Evolutionary conservation across 768 basidiomycete species (phyloP).

Genomic region (Mycena indigotica): DNA sequence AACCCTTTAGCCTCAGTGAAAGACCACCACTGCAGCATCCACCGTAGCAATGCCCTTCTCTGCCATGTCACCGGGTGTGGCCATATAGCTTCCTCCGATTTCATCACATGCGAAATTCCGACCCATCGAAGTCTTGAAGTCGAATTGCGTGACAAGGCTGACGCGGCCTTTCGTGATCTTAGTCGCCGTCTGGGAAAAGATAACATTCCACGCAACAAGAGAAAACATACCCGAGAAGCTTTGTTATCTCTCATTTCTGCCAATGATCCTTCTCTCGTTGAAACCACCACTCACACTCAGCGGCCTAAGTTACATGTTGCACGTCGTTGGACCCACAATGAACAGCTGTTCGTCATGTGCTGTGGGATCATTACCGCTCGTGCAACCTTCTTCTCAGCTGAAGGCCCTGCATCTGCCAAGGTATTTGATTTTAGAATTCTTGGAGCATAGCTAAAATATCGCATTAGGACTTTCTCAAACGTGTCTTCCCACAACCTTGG

Average conservation of each 20-base stretch:
- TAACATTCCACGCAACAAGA: no score
- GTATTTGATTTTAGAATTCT: background rate
- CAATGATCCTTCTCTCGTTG: background rate
- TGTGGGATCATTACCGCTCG: background rate
- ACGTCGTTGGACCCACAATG: no score
- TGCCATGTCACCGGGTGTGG: constrained; percentile 23
- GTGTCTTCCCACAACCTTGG: background rate
- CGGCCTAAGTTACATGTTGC: background rate
- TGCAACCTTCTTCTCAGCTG: background rate
- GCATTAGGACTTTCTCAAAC: background rate
- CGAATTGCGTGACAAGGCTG: background rate
- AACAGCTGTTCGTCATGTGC: background rate
- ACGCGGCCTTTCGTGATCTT: background rate
- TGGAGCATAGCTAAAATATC: background rate
- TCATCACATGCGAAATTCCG: constrained; percentile 22
- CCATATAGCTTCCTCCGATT: constrained; percentile 1
- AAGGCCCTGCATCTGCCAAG: background rate
- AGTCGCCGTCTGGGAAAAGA: background rate
- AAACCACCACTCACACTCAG: background rate
- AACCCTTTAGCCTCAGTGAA: constrained; percentile 14
- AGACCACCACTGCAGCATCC: constrained; percentile 23
- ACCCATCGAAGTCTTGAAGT: background rate
- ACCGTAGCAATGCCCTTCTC: constrained; percentile 8
- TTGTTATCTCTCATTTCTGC: background rate
- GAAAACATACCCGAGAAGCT: background rate